Conservation (phyloP, 225 moss, liverwort and hornwort species). For the Asterella californica region DNA sequence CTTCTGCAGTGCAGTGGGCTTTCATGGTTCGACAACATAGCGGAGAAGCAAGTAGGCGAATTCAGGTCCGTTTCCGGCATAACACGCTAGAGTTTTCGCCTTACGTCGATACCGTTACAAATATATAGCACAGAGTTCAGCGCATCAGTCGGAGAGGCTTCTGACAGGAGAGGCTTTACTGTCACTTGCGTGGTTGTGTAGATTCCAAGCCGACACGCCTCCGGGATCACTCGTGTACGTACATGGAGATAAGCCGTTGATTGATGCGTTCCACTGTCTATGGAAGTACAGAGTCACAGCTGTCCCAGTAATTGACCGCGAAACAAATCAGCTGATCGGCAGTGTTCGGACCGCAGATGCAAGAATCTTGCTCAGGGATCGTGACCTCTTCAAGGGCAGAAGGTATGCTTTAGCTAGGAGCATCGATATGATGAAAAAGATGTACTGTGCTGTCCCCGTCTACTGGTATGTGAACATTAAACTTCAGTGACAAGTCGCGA, state of each 20-base stretch:
- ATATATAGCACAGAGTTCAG: neutral
- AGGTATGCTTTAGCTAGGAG: constrained; percentile 16
- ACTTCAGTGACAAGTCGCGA: neutral
- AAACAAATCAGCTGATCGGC: constrained; percentile 21
- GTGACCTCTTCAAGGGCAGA: constrained; percentile 23
- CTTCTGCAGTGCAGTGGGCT: constrained; percentile 32
- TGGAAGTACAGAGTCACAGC: constrained; percentile 24
- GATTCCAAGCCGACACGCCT: constrained; percentile 23
- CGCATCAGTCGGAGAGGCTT: no score
- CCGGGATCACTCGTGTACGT: constrained; percentile 20
- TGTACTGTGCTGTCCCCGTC: neutral
- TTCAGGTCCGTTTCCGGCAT: constrained; percentile 14
- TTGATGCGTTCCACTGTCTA: constrained; percentile 20
- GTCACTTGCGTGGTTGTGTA: neutral
- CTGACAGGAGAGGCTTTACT: neutral
- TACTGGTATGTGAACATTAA: neutral
- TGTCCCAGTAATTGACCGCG: constrained; percentile 21
- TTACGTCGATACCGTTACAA: neutral
- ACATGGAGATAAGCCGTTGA: constrained; percentile 21
- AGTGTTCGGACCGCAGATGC: constrained; percentile 21
- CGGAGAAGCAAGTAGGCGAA: constrained; percentile 13
- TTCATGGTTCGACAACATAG: constrained; percentile 28
- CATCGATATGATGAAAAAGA: neutral
- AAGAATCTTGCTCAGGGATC: constrained; percentile 13
- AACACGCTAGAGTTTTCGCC: neutral